Conservation (phyloP, 192 early-diverging fungal genomes). For the Diversispora eburnea region DNA sequence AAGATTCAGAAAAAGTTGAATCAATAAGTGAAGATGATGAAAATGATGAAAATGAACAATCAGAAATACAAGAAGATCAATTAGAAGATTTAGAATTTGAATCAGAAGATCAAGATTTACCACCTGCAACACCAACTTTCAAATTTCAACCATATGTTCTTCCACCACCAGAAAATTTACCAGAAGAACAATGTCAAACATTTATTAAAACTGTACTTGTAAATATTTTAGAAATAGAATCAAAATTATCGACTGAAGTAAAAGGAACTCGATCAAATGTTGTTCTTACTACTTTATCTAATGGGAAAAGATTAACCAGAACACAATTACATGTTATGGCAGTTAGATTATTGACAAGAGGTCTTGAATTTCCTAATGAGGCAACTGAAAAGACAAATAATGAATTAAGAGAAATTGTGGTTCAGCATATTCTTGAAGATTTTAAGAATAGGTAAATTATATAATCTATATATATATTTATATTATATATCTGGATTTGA, state of each 20-base stretch:
- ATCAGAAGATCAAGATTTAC: neutral
- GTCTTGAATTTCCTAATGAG: slow-evolving; percentile 27
- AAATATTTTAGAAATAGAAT: slow-evolving; percentile 35
- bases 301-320: slow-evolving; percentile 33
- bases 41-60: too few species aligned
- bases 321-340: slow-evolving; percentile 41
- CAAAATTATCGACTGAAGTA: neutral
- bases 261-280: slow-evolving; percentile 6
- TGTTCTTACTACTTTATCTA: slow-evolving; percentile 7
- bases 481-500: neutral
- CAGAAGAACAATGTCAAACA: slow-evolving; percentile 15
- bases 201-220: slow-evolving; percentile 33
- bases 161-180: slow-evolving; percentile 26
- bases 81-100: neutral
- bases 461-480: neutral
- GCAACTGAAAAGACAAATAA: slow-evolving; percentile 12
- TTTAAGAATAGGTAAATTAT: slow-evolving; percentile 61
- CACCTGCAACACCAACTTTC: slow-evolving; percentile 29
- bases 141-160: slow-evolving; percentile 43
- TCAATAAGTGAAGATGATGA: too few species aligned
- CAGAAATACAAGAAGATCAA: neutral
- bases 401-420: slow-evolving; percentile 38
- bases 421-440: slow-evolving; percentile 58
- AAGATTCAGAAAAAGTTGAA: neutral
- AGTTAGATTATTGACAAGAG: slow-evolving; percentile 37